phyloP scores from a whole-genome alignment of 768 basidiomycete genomes.

The Russula brevipes region DNA sequence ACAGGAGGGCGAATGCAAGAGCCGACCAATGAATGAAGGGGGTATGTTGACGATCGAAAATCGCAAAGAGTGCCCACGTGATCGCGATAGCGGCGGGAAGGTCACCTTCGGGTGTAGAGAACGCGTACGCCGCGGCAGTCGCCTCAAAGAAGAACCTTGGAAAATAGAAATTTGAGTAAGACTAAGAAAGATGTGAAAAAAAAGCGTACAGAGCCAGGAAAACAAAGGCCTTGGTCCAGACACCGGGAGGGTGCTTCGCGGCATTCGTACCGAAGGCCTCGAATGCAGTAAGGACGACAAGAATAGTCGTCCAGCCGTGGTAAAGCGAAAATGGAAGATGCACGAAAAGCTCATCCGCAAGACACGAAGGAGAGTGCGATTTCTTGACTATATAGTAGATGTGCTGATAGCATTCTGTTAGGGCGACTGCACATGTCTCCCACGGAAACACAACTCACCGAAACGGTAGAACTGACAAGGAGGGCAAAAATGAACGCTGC shows the following conservation, averaged over 20 bases:
- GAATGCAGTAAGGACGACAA: slow-evolving; percentile 76
- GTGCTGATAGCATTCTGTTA: slow-evolving; percentile 44
- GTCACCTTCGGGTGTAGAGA: slow-evolving; percentile 86
- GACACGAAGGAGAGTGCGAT: slow-evolving; percentile 57
- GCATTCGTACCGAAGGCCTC: slow-evolving; percentile 87
- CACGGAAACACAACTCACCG: slow-evolving; percentile 31
- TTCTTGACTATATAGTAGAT: slow-evolving; percentile 96
- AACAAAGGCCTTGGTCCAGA: slow-evolving; percentile 94
- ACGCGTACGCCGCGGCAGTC: slow-evolving; percentile 91
- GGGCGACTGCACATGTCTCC: slow-evolving; percentile 31
- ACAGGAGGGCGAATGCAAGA: slow-evolving; percentile 78
- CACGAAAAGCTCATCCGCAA: slow-evolving; percentile 80
- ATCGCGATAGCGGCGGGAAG: slow-evolving; percentile 89
- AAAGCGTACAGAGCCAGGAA: slow-evolving; percentile 76
- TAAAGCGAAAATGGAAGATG: slow-evolving; percentile 96
- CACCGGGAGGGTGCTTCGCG: slow-evolving; percentile 54
- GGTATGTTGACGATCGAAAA: slow-evolving; percentile 69
- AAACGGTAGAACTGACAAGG: slow-evolving; percentile 73
- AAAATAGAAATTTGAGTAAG: slow-evolving; percentile 4
- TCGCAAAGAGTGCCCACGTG: slow-evolving; percentile 89
- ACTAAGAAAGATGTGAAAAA: slow-evolving; percentile 5
- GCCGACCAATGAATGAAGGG: slow-evolving; percentile 90
- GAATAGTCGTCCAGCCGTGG: slow-evolving; percentile 88
- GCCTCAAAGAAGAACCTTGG: slow-evolving; percentile 84
- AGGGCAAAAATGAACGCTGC: slow-evolving; percentile 83